phyloP scores from a whole-genome alignment of 768 basidiomycete genomes.

The Russula compacta region DNA sequence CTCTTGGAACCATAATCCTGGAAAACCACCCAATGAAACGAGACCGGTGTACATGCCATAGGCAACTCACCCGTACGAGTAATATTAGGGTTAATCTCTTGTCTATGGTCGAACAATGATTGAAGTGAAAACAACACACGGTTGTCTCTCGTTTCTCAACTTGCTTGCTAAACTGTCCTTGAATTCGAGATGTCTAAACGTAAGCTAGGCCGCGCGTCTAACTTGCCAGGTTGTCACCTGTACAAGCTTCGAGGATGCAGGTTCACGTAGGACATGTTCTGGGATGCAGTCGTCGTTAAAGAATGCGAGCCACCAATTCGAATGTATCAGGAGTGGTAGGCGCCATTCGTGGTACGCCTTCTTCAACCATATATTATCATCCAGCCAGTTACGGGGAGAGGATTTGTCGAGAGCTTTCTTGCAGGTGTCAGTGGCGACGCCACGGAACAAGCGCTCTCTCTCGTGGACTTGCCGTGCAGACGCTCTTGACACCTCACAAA shows the following conservation, averaged over 20 bases:
- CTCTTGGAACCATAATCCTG: constrained; percentile 56
- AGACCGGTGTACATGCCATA: no score
- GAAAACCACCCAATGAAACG: background rate
- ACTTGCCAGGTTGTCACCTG: constrained; percentile 74
- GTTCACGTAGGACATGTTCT: constrained; percentile 24
- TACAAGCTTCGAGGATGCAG: constrained; percentile 17
- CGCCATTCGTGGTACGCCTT: constrained; percentile 87
- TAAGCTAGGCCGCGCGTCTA: constrained; percentile 74
- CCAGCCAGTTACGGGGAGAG: constrained; percentile 88
- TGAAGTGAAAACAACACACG: background rate
- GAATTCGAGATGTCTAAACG: constrained; percentile 63
- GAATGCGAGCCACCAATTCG: constrained; percentile 95
- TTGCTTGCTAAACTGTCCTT: constrained; percentile 49
- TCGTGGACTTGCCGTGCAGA: constrained; percentile 44
- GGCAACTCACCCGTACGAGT: constrained; percentile 50
- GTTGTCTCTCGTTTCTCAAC: constrained; percentile 35
- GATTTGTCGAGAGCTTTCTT: constrained; percentile 65
- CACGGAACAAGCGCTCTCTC: constrained; percentile 2
- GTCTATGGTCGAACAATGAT: constrained; percentile 33
- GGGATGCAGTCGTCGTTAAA: constrained; percentile 64
- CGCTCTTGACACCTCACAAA: constrained; percentile 59
- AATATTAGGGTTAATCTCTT: constrained; percentile 60
- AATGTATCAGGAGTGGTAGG: constrained; percentile 76
- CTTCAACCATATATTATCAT: constrained; percentile 88
- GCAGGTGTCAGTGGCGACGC: constrained; percentile 2